phyloP scores from a whole-genome alignment of 768 basidiomycete genomes.

The Psilocybe tampanensis region DNA sequence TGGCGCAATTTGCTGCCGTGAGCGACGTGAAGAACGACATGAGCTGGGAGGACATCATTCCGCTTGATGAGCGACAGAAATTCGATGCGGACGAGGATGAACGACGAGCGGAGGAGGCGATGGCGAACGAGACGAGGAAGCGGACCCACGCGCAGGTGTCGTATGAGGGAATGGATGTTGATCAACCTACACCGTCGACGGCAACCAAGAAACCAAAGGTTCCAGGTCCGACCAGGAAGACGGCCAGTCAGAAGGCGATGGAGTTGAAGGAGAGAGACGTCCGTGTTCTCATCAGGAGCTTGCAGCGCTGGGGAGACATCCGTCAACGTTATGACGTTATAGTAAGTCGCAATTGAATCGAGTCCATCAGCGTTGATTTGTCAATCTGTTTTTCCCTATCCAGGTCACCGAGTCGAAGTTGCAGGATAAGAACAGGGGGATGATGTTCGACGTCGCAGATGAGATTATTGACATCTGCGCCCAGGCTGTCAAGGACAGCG shows the following conservation, averaged over 20 bases:
- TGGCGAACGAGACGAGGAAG: slow-evolving; percentile 73
- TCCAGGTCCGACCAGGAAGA: slow-evolving; percentile 79
- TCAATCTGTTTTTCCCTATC: not conserved
- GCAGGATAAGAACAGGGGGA: slow-evolving; percentile 89
- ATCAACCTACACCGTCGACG: slow-evolving; percentile 63
- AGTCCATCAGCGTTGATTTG: not conserved
- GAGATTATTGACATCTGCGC: slow-evolving; percentile 89
- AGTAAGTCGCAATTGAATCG: slow-evolving; percentile 49
- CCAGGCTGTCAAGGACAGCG: slow-evolving; percentile 82
- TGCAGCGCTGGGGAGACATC: slow-evolving; percentile 98
- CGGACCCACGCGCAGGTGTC: slow-evolving; percentile 85
- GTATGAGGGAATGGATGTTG: slow-evolving; percentile 94
- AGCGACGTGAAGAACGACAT: slow-evolving; percentile 99
- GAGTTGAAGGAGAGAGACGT: slow-evolving; percentile 97
- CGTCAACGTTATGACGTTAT: slow-evolving; percentile 92
- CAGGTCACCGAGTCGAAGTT: slow-evolving; percentile 91
- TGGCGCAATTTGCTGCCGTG: slow-evolving; percentile 92
- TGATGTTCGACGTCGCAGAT: slow-evolving; percentile 90
- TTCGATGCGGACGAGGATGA: slow-evolving; percentile 82
- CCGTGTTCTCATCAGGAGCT: slow-evolving; percentile 89
- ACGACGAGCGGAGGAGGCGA: slow-evolving; percentile 70
- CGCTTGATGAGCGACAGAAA: slow-evolving; percentile 84
- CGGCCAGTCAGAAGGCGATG: slow-evolving; percentile 91
- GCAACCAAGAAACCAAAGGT: slow-evolving; percentile 75
- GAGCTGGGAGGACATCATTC: slow-evolving; percentile 99